A percentile compares a stretch with the other conserved stretches of the same genome.
Conservation (phyloP, 805 yeast genomes). For the Myxozyma mucilagina region DNA sequence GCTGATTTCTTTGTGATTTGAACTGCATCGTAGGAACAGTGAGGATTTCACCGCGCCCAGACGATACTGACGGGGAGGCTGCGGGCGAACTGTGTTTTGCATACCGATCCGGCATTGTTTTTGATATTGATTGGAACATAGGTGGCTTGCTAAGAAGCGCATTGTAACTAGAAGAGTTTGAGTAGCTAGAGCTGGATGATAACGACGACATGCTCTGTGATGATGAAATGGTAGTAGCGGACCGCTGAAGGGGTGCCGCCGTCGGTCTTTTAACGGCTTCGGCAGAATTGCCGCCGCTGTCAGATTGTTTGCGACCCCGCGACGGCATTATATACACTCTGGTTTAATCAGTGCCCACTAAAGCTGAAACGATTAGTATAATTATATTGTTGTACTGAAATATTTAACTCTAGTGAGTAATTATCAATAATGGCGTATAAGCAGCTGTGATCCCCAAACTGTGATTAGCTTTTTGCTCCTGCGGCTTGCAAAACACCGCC, state of each 20-base stretch:
- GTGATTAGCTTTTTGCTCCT: no score
- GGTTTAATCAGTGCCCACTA: no score
- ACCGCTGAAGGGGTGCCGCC: conserved; percentile 9
- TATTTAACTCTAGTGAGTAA: no score
- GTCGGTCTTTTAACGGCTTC: background rate
- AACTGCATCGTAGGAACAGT: conserved; percentile 5
- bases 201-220: background rate
- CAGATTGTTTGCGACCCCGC: background rate
- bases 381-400: no score
- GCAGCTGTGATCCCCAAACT: no score
- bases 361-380: no score
- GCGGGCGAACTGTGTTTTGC: conserved; percentile 9
- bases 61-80: background rate
- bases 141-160: background rate
- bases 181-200: background rate
- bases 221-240: conserved; percentile 1
- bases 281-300: conserved; percentile 1
- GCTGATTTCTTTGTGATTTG: conserved; percentile 7
- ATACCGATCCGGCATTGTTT: conserved; percentile 23
- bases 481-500: no score
- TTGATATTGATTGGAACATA: conserved; percentile 24
- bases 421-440: no score
- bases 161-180: background rate
- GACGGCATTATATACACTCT: background rate
- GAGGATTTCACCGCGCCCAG: background rate